Evolutionary conservation across 306 rosid genomes (phyloP).

Genomic region (Crataegus laevigata): DNA sequence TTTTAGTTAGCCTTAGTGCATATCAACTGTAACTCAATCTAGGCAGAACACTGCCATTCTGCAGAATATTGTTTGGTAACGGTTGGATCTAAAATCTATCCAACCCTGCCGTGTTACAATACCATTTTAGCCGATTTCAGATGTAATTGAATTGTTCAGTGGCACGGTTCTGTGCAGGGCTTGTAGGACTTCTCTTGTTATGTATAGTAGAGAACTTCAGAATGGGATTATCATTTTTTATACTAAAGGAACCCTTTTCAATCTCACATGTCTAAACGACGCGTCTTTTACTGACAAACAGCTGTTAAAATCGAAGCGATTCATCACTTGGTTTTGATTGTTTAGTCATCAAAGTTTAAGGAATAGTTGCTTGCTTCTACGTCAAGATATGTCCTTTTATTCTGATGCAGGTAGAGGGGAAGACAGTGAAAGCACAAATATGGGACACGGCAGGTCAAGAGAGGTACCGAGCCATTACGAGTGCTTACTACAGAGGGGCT

Average conservation of each 20-base stretch:
- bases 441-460: slow-evolving; percentile 95
- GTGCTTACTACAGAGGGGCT: slow-evolving; percentile 85
- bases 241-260: neutral
- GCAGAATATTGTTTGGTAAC: neutral
- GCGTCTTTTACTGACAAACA: neutral
- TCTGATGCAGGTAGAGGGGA: slow-evolving; percentile 60
- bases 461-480: slow-evolving; percentile 74
- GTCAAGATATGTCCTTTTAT: neutral
- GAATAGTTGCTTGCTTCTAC: neutral
- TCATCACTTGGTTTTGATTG: neutral
- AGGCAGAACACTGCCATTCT: neutral
- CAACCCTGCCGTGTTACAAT: neutral
- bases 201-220: neutral
- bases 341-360: neutral
- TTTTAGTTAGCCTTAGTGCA: neutral
- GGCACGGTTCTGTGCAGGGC: neutral
- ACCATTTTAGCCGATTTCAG: neutral
- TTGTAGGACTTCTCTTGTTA: neutral
- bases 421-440: slow-evolving; percentile 83
- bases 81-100: neutral
- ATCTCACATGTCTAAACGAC: neutral
- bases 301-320: neutral
- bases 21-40: neutral
- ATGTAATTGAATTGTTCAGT: neutral
- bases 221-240: neutral